Evolutionary conservation across 345 rosid genomes (phyloP).

Genomic region (Gynandropsis gynandra): DNA sequence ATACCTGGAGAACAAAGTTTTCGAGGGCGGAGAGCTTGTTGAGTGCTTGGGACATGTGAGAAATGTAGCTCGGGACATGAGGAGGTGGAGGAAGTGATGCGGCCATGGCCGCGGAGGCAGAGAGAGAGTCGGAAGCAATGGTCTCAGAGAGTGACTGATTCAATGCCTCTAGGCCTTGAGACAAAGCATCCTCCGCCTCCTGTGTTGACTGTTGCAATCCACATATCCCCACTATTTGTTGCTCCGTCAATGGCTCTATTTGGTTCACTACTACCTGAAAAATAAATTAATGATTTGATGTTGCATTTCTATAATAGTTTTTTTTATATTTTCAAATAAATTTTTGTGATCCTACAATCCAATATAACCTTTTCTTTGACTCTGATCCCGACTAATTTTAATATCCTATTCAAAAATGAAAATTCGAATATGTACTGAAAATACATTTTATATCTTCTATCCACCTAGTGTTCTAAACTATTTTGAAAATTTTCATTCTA

Average conservation of each 20-base stretch:
- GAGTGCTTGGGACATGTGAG: slow-evolving; percentile 91
- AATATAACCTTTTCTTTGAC: no score
- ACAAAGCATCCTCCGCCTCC: slow-evolving; percentile 83
- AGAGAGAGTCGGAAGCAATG: slow-evolving; percentile 70
- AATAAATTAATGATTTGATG: no score
- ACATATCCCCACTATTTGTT: slow-evolving; percentile 79
- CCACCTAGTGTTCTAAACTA: no score
- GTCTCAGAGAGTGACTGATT: slow-evolving; percentile 81
- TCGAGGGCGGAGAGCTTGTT: slow-evolving; percentile 88
- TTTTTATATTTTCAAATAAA: no score
- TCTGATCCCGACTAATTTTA: no score
- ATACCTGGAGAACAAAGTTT: slow-evolving; percentile 94
- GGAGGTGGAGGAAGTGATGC: slow-evolving; percentile 40
- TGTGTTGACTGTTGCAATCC: slow-evolving; percentile 87
- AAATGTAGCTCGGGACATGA: slow-evolving; percentile 87
- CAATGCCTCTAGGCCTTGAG: slow-evolving; percentile 80
- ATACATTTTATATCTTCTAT: no score
- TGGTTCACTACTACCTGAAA: slow-evolving; percentile 69
- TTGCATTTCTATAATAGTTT: no score
- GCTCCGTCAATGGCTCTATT: slow-evolving; percentile 83
- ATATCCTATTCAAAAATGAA: no score
- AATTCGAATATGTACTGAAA: no score
- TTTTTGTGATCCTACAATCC: no score
- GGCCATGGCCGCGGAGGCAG: slow-evolving; percentile 35
- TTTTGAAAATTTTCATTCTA: no score